Evolutionary conservation across 2,329 filamentous ascomycete genomes (phyloP), one percentile per base, ranked within the genome.

Genomic region (Colletotrichum graminicola): DNA sequence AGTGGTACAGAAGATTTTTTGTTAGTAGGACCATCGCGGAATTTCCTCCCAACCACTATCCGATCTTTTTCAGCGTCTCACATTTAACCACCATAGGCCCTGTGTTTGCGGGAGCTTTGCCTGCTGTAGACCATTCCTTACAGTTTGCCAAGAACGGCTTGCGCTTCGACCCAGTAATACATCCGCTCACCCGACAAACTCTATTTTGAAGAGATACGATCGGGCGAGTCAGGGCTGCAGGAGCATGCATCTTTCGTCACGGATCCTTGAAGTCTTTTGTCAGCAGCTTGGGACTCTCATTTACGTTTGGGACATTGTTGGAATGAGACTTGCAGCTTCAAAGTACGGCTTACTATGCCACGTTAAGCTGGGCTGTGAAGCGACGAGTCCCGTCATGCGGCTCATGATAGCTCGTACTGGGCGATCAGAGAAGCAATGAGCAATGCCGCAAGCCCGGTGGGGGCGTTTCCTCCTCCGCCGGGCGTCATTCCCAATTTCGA

Each of bases 401-500:
- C 47, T 60, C 32, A 60, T 23, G 41, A 63, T 23, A 47, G 65
- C 68, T 71, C 59, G 36, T 26, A 32, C 34, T 36, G 65, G 60
- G 65, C 68, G 45, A 60, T 39, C 45, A 23, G 41, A 18, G 59
- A 63, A 47, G 23, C 59, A 63, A 71, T 71, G 68, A 71, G 59
- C 66, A 57, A 71, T 54, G 45, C 52, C 39, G 63, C 68, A 32
- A 36, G 45, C 47, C 67, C 62, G 63, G 39, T 62, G 2, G 75
- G 74, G 36, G 71, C 72, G 8, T 62, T 74, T 11, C 74, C 75
- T 23, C 74, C 76, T 4, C 76, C 76, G 39, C 74, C 75, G 43
- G 75, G 76, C 47, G 71, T 74, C 23, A 73, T 59, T 6, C 73
- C 74, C 18, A 64, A 76, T 71, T 74, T 77, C 56, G 66, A 74